Evolutionary conservation across 2,329 filamentous ascomycete species (phyloP), one percentile per base, ranked within the genome.

Genomic region (Calonectria crousiana): DNA sequence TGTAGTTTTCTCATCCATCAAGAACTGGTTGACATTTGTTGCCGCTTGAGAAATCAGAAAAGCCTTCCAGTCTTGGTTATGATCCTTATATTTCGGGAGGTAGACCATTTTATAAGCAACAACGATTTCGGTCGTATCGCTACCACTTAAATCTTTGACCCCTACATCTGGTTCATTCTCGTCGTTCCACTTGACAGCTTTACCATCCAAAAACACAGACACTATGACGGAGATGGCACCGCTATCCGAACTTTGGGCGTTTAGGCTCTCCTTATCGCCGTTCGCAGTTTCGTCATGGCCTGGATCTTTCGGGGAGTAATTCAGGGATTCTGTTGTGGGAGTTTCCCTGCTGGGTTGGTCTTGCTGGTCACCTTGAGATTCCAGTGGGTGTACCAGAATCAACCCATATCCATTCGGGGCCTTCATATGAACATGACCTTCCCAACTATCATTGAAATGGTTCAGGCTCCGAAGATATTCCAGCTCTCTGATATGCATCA

Each of bases 221-320:
- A 41, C 56, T 8, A 62, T 16, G 6, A 41, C 20, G 10, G 14
- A 8, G 13, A 62, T 41, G 14, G 36, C 56, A 6, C 16, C 56
- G 3, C 2, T 6, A 41, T 62, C 34, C 1, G 2, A 1, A 18
- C 20, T 4, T 20, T 30, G 6, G 2, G 8, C 13, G 18, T 28
- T 13, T 10, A 14, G 0, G 1, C 6, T 20, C 4, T 28, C 10
- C 4, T 3, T 20, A 2, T 18, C 11, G 11, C 13, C 4, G 3
- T 20, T 16, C 6, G 3, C 9, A 8, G 23, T 28, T 28, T 30
- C 14, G 6, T 20, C 23, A 5, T 14, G 23, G 16, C 4, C 1
- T 20, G 2, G 3, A 8, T 16, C 4, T 23, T 13, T 41, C 2
- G 34, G 6, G 6, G 18, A 28, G 3, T 2, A 9, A 41, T 6